Percentiles rank a stretch among this genome's conserved stretches.
Conservation (phyloP, 352 stramenopile genomes). For the Phytophthora sansomeana region DNA sequence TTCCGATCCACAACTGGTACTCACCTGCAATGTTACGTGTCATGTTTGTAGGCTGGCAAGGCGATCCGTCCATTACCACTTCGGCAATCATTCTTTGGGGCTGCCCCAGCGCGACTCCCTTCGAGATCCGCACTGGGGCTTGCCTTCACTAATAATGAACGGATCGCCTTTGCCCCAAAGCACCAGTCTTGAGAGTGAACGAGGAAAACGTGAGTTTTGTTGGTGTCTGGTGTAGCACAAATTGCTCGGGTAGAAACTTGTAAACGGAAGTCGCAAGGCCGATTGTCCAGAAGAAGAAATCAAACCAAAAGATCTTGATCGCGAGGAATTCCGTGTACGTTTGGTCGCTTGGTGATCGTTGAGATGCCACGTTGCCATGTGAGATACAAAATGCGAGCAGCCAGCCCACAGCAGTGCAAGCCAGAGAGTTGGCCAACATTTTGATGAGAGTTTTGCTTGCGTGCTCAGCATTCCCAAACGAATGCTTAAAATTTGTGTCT, state of each 20-base stretch:
- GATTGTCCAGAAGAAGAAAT: slow-evolving; percentile 18
- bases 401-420: slow-evolving; percentile 8
- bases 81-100: no score
- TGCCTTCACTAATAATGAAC: no score
- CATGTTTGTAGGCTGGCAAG: no score
- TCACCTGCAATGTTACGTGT: no score
- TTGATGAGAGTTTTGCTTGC: slow-evolving; percentile 5
- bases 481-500: no score
- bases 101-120: no score
- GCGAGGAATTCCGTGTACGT: slow-evolving; percentile 11
- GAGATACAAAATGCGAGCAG: slow-evolving; percentile 4
- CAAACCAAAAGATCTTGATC: slow-evolving; percentile 11
- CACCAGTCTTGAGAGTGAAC: no score
- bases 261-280: slow-evolving; percentile 11
- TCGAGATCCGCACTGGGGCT: no score
- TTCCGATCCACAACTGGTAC: no score
- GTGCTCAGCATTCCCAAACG: background rate
- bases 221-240: background rate
- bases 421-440: slow-evolving; percentile 14
- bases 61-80: no score
- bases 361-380: slow-evolving; percentile 6
- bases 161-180: no score
- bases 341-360: background rate
- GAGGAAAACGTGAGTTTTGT: no score
- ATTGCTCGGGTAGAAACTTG: slow-evolving; percentile 10